Percentiles rank a stretch among this genome's conserved stretches.
Conservation (phyloP, 257 asterid genomes). For the Forsythia viridissima region DNA sequence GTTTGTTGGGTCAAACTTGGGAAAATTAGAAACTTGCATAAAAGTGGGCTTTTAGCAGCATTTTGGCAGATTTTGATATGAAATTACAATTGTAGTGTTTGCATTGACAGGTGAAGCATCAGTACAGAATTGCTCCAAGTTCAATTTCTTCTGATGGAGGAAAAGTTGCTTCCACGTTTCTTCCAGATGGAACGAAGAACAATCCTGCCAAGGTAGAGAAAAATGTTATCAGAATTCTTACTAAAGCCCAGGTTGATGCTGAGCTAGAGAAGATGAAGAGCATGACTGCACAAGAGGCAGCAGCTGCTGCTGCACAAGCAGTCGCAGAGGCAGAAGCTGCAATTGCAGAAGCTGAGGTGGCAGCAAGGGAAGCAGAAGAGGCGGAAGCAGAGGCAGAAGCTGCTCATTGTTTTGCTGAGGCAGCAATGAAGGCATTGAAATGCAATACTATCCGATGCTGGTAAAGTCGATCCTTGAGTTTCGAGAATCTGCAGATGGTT, state of each 20-base stretch:
- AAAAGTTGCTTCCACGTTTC: slow-evolving; percentile 34
- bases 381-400: slow-evolving; percentile 96
- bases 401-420: slow-evolving; percentile 81
- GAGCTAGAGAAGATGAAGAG: slow-evolving; percentile 72
- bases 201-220: slow-evolving; percentile 35
- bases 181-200: slow-evolving; percentile 41
- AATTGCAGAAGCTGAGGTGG: slow-evolving; percentile 80
- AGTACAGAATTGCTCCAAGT: slow-evolving; percentile 75
- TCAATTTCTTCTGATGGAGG: slow-evolving; percentile 34
- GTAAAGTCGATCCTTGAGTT: slow-evolving; percentile 37
- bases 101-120: slow-evolving; percentile 74
- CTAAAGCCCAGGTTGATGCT: slow-evolving; percentile 72
- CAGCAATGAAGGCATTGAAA: slow-evolving; percentile 58
- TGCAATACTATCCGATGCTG: slow-evolving; percentile 64
- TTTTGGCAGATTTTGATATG: slow-evolving; percentile 1
- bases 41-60: background rate
- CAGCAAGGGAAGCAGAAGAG: slow-evolving; percentile 89
- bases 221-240: slow-evolving; percentile 38
- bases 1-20: background rate
- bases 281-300: slow-evolving; percentile 78
- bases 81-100: slow-evolving; percentile 13
- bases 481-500: slow-evolving; percentile 1
- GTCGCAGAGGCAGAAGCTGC: slow-evolving; percentile 94
- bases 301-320: slow-evolving; percentile 82
- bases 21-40: background rate